Base-by-base conservation (phyloP, 176 grass and related monocot genomes). In the Poa annua region DNA sequence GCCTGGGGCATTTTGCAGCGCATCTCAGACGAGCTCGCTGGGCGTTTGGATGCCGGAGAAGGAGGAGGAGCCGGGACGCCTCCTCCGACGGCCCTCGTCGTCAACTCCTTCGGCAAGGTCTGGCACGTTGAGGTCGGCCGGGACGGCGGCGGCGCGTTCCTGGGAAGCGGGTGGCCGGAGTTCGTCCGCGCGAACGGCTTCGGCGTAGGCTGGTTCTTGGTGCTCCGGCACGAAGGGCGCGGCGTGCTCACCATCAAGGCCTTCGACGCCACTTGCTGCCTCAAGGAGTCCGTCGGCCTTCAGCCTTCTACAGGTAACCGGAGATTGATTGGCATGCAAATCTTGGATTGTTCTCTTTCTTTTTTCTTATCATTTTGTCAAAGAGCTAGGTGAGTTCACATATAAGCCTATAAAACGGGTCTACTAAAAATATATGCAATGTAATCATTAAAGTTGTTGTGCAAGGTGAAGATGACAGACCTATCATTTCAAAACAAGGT, bases 161-260 rank as follows among this genome's bases (percentile, higher is more conserved):
- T 89, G 7, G 78, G 88, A 3, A 42, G 13, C 52, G 78, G 88
- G 2, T 86, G 88, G 83, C 29, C 88, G 8, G 78, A 86, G 41
- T 89, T 77, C 79, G 48, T 76, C 21, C 53, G 16, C 3, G 88
- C 64, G 19, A 79, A 89, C 44, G 83, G 62, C 22, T 7, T 82
- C 20, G 62, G 45, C 24, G 24, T 72, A 24, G 83, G 88, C 1
- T 82, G 79, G 64, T 82, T 82, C 78, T 22, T 86, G 5, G 50
- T 89, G 78, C 47, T 86, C 34, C 56, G 83, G 12, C 79, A 86
- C 64, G 42, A 71, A 11, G 83, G 83, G 6, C 36, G 73, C 64
- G 56, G 53, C 25, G 4, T 51, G 4, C 65, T 86, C 72, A 60
- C 78, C 53, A 45, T 86, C 72, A 77, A 82, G 83, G 63, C 34